Base-by-base conservation (phyloP, 164 flowering plant species). In the Dillenia suffruticosa region DNA sequence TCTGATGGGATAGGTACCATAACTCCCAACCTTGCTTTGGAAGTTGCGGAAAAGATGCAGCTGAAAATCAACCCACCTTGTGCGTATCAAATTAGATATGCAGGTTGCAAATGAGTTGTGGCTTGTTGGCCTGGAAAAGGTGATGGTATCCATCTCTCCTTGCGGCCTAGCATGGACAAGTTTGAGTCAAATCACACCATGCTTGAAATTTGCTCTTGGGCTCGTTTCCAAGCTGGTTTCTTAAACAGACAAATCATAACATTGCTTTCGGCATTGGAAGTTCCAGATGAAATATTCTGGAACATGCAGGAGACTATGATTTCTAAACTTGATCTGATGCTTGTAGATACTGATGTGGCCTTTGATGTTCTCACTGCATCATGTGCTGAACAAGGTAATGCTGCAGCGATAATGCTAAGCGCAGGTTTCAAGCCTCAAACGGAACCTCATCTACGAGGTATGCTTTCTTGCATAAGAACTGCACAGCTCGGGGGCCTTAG, bases 1-100 rank as follows among this genome's bases (percentile, higher is more conserved):
- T 92, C 99, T 40, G 99, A 95, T 79, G 99, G 99, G 32, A 90
- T 95, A 56, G 98, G 99, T 40, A 87, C 16, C 59, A 70, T 92
- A 47, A 77, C 97, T 13, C 84, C 86, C 63, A 93, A 95, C 58
- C 91, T 92, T 32, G 92, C 95, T 1, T 52, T 13, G 65, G 85
- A 90, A 79, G 92, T 92, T 60, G 92, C 94, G 9, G 72, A 77
- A 64, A 92, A 76, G 58, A 56, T 95, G 64, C 83, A 80, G 46
- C 58, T 92, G 72, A 84, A 70, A 44, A 59, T 56, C 11, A 75
- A 72, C 53, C 81, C 77, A 1, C 99, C 99, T 1, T 83, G 77
- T 77, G 98, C 98, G 13, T 95, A 81, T 72, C 97, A 95, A 70
- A 90, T 95, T 40, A 78, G 99, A 54, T 92, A 77, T 81, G 92